Conservation (phyloP, 495 filamentous ascomycete species). For the Oidiodendron maius region DNA sequence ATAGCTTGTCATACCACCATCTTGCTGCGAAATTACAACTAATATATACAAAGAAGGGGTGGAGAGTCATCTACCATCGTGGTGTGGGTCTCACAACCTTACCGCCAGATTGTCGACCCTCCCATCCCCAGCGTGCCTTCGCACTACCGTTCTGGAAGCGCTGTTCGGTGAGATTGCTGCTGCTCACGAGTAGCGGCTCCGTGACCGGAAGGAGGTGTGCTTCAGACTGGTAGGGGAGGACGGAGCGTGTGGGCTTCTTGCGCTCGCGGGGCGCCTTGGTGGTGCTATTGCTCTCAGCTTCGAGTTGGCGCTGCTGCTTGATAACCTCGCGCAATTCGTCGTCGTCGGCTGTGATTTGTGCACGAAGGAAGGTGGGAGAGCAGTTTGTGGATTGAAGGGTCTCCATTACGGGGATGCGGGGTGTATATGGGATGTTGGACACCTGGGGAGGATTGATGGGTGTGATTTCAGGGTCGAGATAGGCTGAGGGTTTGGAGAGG, state of each 20-base stretch:
- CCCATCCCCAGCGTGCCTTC: slow-evolving; percentile 16
- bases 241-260: slow-evolving; percentile 1
- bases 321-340: slow-evolving; percentile 70
- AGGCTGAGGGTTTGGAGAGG: slow-evolving; percentile 56
- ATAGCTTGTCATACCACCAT: too few relatives aligned
- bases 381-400: slow-evolving; percentile 18
- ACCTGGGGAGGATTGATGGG: slow-evolving; percentile 47
- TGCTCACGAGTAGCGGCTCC: slow-evolving; percentile 7
- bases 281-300: background rate
- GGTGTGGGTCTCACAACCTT: background rate
- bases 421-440: slow-evolving; percentile 56
- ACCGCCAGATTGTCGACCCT: background rate
- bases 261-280: background rate
- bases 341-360: slow-evolving; percentile 75
- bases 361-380: slow-evolving; percentile 62
- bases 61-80: too few relatives aligned
- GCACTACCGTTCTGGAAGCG: background rate
- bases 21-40: too few relatives aligned
- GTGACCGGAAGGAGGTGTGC: slow-evolving; percentile 16
- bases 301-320: slow-evolving; percentile 41
- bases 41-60: too few relatives aligned
- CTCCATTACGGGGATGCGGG: slow-evolving; percentile 73
- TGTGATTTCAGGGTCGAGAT: slow-evolving; percentile 56
- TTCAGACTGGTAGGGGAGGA: slow-evolving; percentile 13
- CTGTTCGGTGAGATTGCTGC: slow-evolving; percentile 8